Conservation (phyloP, 140 eudicot genomes). For the Anethum foeniculum region DNA sequence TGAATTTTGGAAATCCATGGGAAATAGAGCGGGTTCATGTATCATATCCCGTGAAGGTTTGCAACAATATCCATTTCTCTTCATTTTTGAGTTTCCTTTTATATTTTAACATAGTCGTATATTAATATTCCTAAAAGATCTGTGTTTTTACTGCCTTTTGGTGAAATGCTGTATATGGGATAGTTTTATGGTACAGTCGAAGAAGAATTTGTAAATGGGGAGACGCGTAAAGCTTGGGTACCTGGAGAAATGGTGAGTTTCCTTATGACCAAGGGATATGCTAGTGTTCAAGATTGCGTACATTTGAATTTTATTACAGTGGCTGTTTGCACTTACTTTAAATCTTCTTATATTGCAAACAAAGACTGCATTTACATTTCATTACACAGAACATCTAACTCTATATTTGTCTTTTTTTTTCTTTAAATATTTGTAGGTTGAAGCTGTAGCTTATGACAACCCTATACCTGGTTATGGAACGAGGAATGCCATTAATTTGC, state of each 20-base stretch:
- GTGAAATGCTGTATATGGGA: slow-evolving; percentile 12
- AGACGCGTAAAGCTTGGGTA: slow-evolving; percentile 39
- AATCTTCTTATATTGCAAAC: not conserved
- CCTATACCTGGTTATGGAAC: slow-evolving; percentile 73
- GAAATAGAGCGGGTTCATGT: slow-evolving; percentile 64
- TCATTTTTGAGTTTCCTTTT: not conserved
- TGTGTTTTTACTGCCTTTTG: slow-evolving; percentile 15
- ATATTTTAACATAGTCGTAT: not conserved
- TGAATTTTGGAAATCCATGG: slow-evolving; percentile 62
- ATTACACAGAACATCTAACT: not conserved
- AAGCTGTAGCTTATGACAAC: slow-evolving; percentile 65
- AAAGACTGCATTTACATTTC: not conserved
- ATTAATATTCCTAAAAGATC: not conserved
- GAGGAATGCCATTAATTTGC: slow-evolving; percentile 48
- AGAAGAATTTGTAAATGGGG: slow-evolving; percentile 44
- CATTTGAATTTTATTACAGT: not conserved
- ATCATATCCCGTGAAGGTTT: slow-evolving; percentile 62
- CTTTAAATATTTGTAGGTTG: slow-evolving; percentile 44
- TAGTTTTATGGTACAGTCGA: slow-evolving; percentile 52
- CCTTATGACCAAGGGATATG: not conserved
- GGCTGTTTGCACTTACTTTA: not conserved
- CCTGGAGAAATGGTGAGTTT: slow-evolving; percentile 50
- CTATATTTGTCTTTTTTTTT: not conserved
- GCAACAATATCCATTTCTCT: slow-evolving; percentile 13
- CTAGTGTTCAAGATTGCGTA: not conserved